phyloP scores from a whole-genome alignment of 805 yeast species.

The Ogataea degrootiae region DNA sequence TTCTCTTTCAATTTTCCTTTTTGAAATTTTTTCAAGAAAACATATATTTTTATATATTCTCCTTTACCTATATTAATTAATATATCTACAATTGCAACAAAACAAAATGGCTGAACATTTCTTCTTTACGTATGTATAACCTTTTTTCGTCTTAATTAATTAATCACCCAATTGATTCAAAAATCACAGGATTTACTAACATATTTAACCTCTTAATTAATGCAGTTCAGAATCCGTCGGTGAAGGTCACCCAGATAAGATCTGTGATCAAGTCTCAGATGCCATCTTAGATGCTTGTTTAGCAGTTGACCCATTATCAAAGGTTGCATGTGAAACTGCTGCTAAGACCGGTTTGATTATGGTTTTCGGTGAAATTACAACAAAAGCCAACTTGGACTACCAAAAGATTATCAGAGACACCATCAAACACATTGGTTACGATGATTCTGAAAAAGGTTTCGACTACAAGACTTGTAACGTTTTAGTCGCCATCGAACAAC shows the following conservation, averaged over 20 bases:
- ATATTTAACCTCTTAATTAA: slow-evolving; percentile 24
- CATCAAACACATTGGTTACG: slow-evolving; percentile 97
- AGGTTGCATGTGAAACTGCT: slow-evolving; percentile 99
- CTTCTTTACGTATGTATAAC: slow-evolving; percentile 26
- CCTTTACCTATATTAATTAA: not conserved
- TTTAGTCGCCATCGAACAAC: slow-evolving; percentile 98
- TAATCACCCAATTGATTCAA: not conserved
- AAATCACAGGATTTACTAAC: not conserved
- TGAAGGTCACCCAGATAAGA: slow-evolving; percentile 93
- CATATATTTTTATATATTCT: not conserved
- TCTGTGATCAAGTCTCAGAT: slow-evolving; percentile 98
- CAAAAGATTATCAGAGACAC: slow-evolving; percentile 98
- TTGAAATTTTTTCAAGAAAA: too few relatives aligned
- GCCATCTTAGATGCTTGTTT: slow-evolving; percentile 98
- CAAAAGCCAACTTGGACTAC: slow-evolving; percentile 91
- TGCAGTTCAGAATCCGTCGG: slow-evolving; percentile 88
- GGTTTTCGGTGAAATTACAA: slow-evolving; percentile 99
- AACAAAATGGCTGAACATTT: slow-evolving; percentile 25
- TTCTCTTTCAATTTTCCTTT: too few relatives aligned
- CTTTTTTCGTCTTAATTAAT: not conserved
- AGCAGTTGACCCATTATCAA: slow-evolving; percentile 91
- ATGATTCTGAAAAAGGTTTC: slow-evolving; percentile 91
- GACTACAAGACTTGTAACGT: slow-evolving; percentile 99
- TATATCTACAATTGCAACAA: not conserved
- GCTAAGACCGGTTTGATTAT: slow-evolving; percentile 99